These are phyloP conservation scores for Aureobasidium sp. DNA, from an alignment of 2,329 filamentous ascomycete genomes.

Conservation along the genomic window DNA sequence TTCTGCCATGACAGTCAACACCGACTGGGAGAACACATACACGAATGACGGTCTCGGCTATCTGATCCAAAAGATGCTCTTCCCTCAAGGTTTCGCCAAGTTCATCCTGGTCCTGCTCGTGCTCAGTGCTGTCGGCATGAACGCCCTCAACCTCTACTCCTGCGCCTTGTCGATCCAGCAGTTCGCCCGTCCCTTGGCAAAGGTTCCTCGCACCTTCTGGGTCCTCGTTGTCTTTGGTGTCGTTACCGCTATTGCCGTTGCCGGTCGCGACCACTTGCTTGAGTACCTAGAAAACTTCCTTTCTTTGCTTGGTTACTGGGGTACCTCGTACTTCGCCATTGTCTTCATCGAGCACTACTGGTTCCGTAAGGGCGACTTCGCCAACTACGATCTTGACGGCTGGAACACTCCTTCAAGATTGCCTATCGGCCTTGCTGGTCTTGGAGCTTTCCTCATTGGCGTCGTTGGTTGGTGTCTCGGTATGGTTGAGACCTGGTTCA, in stretches of 20 bases:
- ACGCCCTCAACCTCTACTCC: slow-evolving; percentile 36
- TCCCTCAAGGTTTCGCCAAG: slow-evolving; percentile 43
- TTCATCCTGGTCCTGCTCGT: slow-evolving; percentile 38
- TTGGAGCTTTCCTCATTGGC: slow-evolving; percentile 33
- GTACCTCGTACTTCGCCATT: slow-evolving; percentile 40
- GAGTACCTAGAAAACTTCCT: slow-evolving; percentile 41
- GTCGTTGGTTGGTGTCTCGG: slow-evolving; percentile 46
- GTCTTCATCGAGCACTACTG: slow-evolving; percentile 39
- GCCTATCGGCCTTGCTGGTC: slow-evolving; percentile 37
- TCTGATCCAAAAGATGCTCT: slow-evolving; percentile 39
- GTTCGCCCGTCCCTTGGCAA: slow-evolving; percentile 42
- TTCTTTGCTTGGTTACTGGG: slow-evolving; percentile 42
- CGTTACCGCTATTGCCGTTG: slow-evolving; percentile 37
- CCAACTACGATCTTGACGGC: slow-evolving; percentile 38
- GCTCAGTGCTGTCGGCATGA: slow-evolving; percentile 31
- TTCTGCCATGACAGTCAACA: not conserved
- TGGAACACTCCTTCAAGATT: slow-evolving; percentile 40
- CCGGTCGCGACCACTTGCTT: slow-evolving; percentile 36
- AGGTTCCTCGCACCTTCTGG: slow-evolving; percentile 46
- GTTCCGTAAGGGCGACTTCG: slow-evolving; percentile 35
- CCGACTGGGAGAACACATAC: slow-evolving; percentile 33
- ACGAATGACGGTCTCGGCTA: slow-evolving; percentile 40
- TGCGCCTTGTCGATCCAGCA: slow-evolving; percentile 41
- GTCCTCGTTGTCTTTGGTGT: slow-evolving; percentile 38
- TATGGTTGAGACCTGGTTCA: slow-evolving; percentile 53